A percentile compares a stretch with the other conserved stretches of the same genome.
phyloP scores from a whole-genome alignment of 2,329 filamentous ascomycete species.

The Colletotrichum sojae region DNA sequence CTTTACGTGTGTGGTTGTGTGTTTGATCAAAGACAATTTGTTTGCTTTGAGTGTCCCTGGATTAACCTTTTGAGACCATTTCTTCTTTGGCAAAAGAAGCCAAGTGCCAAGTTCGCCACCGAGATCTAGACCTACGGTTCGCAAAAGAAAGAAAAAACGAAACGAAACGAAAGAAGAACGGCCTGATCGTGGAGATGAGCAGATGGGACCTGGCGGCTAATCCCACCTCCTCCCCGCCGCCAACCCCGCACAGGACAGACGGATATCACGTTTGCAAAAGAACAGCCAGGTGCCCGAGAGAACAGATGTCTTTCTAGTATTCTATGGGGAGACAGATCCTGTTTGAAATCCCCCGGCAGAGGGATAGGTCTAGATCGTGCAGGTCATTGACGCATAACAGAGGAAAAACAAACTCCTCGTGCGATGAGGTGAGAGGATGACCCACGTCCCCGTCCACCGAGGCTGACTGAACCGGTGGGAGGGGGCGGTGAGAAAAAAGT shows the following conservation, averaged over 20 bases:
- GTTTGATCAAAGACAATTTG: neutral
- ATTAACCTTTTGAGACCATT: neutral
- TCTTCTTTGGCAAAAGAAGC: neutral
- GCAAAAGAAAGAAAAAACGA: no score
- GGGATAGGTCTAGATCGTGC: neutral
- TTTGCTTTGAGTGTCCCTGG: neutral
- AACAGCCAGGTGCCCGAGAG: neutral
- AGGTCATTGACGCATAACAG: neutral
- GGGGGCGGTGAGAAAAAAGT: neutral
- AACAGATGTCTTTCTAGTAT: neutral
- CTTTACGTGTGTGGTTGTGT: neutral
- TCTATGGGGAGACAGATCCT: neutral
- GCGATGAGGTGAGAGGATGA: conserved; percentile 31
- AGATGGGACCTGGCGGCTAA: no score
- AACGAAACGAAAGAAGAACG: no score
- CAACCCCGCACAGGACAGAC: no score
- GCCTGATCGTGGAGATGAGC: no score
- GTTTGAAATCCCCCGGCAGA: neutral
- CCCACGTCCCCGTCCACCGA: neutral
- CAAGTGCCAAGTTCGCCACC: no score
- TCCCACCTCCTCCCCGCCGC: no score
- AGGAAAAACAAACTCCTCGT: neutral
- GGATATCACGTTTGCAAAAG: no score
- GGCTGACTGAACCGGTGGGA: neutral
- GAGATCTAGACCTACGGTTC: no score